These are phyloP conservation scores for Cymodocea nodosa DNA, from an alignment of 116 monocot species.

Conservation along the genomic window DNA sequence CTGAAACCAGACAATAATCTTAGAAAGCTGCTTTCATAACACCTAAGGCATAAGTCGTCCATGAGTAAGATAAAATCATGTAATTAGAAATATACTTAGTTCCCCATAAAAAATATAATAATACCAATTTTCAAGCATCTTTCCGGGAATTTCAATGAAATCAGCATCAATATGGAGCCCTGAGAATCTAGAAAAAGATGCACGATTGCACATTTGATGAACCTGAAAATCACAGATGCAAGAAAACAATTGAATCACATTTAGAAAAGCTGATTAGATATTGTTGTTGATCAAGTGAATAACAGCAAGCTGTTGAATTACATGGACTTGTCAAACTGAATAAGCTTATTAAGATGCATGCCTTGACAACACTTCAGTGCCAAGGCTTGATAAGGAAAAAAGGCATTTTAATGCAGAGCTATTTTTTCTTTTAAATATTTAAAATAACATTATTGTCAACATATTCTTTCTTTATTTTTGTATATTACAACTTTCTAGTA, in stretches of 20 bases:
- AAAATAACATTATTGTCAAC: too few relatives aligned
- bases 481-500: too few relatives aligned
- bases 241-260: neutral
- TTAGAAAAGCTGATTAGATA: too few relatives aligned
- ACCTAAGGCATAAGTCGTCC: conserved; percentile 41
- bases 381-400: too few relatives aligned
- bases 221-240: conserved; percentile 39
- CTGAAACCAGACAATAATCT: conserved; percentile 73
- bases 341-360: too few relatives aligned
- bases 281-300: too few relatives aligned
- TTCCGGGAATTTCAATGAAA: conserved; percentile 75
- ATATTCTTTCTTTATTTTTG: too few relatives aligned
- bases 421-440: too few relatives aligned
- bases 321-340: too few relatives aligned
- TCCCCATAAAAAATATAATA: neutral
- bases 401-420: too few relatives aligned
- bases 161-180: conserved; percentile 63
- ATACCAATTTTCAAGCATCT: conserved; percentile 91
- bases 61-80: neutral
- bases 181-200: conserved; percentile 80
- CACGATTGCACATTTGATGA: conserved; percentile 84
- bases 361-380: too few relatives aligned
- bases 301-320: too few relatives aligned
- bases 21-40: conserved; percentile 65
- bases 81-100: neutral